Conservation (phyloP, 495 filamentous ascomycete species). For the Penicillium cosmopolitanum region DNA sequence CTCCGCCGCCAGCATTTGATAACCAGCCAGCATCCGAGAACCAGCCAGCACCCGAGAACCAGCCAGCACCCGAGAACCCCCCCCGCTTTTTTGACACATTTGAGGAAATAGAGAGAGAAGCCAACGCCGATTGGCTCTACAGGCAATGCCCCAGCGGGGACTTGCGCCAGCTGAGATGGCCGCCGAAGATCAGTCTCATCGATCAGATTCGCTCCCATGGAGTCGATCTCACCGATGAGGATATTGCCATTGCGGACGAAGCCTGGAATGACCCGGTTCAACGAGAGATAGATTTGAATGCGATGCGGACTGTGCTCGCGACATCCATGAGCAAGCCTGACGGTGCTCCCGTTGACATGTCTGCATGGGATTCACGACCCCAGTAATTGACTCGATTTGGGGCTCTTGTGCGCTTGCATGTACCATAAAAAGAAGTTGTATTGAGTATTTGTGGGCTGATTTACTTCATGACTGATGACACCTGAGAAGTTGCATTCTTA, state of each 20-base stretch:
- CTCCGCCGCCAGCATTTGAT: not conserved
- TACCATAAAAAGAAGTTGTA: not conserved
- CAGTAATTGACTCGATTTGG: not conserved
- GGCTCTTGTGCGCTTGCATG: not conserved
- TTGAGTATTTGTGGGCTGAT: not conserved
- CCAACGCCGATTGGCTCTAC: conserved; percentile 12
- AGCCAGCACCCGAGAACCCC: too few relatives aligned
- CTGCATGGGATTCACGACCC: not conserved
- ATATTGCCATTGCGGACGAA: not conserved
- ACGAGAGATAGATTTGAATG: not conserved
- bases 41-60: too few relatives aligned
- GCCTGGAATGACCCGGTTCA: not conserved
- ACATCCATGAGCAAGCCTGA: not conserved
- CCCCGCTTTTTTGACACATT: not conserved
- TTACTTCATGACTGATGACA: conserved; percentile 3
- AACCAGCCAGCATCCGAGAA: too few relatives aligned
- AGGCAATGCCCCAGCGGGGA: conserved; percentile 1
- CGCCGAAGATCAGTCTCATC: not conserved
- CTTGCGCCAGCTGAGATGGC: not conserved
- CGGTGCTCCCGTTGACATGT: not conserved
- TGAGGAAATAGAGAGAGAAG: not conserved
- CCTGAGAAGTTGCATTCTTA: not conserved
- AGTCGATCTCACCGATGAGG: not conserved
- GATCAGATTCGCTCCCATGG: not conserved
- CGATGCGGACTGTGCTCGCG: not conserved